Evolutionary conservation across 2,329 filamentous ascomycete species (phyloP).

Genomic region (Colletotrichum orbiculare): DNA sequence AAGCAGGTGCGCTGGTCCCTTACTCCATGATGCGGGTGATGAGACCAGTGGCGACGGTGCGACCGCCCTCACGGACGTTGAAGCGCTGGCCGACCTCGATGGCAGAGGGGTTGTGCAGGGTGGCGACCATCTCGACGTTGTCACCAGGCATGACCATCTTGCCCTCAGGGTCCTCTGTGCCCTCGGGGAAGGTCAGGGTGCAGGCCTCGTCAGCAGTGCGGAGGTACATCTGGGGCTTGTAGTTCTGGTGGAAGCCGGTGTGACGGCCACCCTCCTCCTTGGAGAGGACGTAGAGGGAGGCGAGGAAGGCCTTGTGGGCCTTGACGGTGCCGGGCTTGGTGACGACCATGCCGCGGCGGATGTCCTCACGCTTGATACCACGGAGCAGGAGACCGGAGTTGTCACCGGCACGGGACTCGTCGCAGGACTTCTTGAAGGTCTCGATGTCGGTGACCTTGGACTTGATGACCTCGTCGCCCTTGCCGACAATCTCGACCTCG

Average conservation of each 20-base stretch:
- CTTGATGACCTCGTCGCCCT: conserved; percentile 84
- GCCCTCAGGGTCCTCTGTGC: conserved; percentile 74
- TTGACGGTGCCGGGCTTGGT: conserved; percentile 85
- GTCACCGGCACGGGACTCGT: conserved; percentile 94
- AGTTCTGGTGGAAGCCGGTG: conserved; percentile 95
- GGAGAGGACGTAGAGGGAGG: conserved; percentile 95
- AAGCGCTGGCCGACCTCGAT: conserved; percentile 94
- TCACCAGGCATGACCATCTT: conserved; percentile 98
- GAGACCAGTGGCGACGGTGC: conserved; percentile 86
- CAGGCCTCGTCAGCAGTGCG: conserved; percentile 88
- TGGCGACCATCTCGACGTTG: conserved; percentile 97
- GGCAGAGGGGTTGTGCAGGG: conserved; percentile 85
- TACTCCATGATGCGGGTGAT: conserved; percentile 78
- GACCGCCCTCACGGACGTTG: conserved; percentile 97
- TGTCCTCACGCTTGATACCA: conserved; percentile 95
- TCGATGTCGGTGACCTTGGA: conserved; percentile 99
- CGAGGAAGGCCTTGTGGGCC: conserved; percentile 90
- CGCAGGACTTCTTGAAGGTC: conserved; percentile 99
- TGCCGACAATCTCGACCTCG: conserved; percentile 95
- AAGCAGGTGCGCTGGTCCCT: conserved; percentile 38
- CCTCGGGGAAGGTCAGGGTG: conserved; percentile 87
- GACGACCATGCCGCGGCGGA: conserved; percentile 94
- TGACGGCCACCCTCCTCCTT: conserved; percentile 99
- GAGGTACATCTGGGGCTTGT: conserved; percentile 95
- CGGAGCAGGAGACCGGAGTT: conserved; percentile 98